Evolutionary conservation across 495 filamentous ascomycete species (phyloP), one percentile per base, ranked within the genome.

Genomic region (Lichenothelia convexa): DNA sequence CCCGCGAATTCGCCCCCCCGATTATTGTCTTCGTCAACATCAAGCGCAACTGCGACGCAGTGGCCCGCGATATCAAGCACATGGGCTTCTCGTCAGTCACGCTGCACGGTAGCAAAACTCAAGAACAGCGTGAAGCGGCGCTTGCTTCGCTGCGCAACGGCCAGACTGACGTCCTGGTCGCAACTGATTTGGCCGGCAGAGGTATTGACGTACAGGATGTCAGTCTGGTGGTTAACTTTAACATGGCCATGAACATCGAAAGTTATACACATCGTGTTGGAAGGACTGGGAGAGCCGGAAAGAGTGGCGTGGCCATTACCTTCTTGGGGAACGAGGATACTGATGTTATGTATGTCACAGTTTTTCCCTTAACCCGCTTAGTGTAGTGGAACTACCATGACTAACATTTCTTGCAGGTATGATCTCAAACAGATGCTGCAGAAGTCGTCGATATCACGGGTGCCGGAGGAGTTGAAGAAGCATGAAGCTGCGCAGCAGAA

Each of bases 1-100:
- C 80, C 0, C 65, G 78, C 46, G 81, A 93, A 42, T 95, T 93
- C 61, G 65, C 69, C 3, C 77, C 91, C 1, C 89, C 89, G 16
- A 86, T 99, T 57, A 95, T 99, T 51, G 89, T 95, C 35, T 99
- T 99, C 52, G 89, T 99, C 68, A 99, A 99, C 57, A 94, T 95
- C 77, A 99, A 95, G 57, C 81, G 87, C 42, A 95, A 95, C 62
- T 93, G 85, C 63, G 89, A 99, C 55, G 83, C 86, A 36, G 76
- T 99, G 21, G 89, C 89, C 1, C 68, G 81, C 40, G 87, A 95
- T 51, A 89, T 99, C 67, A 92, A 92, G 51, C 73, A 84, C 36
- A 83, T 86, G 70, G 91, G 91, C 45, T 87, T 82, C 60, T 81
- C 75, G 11, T 75, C 80, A 1, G 86, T 91, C 48, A 95, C 87